Conservation (phyloP, 768 basidiomycete species). For the Boletus tomentosulus region DNA sequence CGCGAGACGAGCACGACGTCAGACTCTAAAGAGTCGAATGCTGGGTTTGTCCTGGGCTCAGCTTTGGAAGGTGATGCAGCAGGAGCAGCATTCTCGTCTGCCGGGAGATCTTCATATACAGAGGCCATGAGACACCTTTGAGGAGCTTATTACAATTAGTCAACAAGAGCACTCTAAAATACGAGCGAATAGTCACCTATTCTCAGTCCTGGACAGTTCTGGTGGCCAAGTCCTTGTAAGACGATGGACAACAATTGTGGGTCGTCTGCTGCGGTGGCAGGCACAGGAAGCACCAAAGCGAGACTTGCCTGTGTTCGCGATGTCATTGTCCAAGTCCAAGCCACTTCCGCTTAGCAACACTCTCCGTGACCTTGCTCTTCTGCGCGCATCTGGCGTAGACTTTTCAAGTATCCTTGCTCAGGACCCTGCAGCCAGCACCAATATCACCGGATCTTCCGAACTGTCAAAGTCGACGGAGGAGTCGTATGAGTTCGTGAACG, state of each 20-base stretch:
- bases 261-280: background rate
- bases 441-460: constrained; percentile 10
- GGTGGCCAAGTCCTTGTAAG: background rate
- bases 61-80: background rate
- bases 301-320: constrained; percentile 1
- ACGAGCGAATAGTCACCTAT: background rate
- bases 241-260: background rate
- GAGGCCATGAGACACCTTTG: constrained; percentile 13
- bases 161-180: background rate
- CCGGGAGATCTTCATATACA: constrained; percentile 6
- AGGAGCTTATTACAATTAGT: background rate
- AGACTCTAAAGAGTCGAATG: constrained; percentile 50
- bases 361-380: constrained; percentile 67
- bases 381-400: constrained; percentile 55
- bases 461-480: constrained; percentile 26
- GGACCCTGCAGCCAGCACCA: background rate
- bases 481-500: constrained; percentile 57
- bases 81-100: background rate
- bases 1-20: constrained; percentile 52
- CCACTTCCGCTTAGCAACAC: constrained; percentile 55
- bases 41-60: constrained; percentile 38
- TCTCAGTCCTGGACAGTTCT: background rate
- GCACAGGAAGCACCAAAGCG: background rate
- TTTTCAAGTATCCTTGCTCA: constrained; percentile 30
- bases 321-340: constrained; percentile 31